These are phyloP conservation scores for Colletotrichum camelliae DNA, from an alignment of 2,329 filamentous ascomycete genomes.

Conservation along the genomic window DNA sequence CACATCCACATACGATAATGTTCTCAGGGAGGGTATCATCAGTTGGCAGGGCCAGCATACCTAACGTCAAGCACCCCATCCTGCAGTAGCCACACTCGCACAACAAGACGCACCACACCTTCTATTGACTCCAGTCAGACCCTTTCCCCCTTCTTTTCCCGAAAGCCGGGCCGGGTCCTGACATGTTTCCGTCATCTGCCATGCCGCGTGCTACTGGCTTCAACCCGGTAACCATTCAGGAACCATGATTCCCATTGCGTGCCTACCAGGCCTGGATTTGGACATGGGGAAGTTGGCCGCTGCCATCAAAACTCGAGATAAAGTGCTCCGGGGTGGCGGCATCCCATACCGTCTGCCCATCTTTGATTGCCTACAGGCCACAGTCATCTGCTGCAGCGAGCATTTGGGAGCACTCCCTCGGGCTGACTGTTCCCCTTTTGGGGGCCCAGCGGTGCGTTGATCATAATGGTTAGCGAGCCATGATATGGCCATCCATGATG, in stretches of 20 bases:
- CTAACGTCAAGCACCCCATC: not conserved
- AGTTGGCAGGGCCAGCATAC: not conserved
- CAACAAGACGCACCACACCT: constrained; percentile 4
- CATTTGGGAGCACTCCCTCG: not conserved
- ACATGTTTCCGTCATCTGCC: not conserved
- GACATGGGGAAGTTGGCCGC: not conserved
- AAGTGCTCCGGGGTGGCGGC: not conserved
- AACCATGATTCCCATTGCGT: not conserved
- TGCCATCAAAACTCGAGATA: not conserved
- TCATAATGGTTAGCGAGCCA: constrained; percentile 14
- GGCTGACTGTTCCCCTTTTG: not conserved
- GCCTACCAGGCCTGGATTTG: not conserved
- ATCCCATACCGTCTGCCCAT: constrained; percentile 13
- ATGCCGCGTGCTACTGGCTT: not conserved
- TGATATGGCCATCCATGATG: constrained; percentile 19
- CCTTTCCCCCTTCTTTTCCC: not conserved
- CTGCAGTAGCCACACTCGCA: constrained; percentile 4
- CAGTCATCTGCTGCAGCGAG: not conserved
- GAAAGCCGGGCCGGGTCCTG: not conserved
- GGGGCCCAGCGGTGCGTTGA: not conserved
- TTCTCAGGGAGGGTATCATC: not conserved
- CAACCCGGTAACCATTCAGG: not conserved
- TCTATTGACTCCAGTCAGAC: not conserved
- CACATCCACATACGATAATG: not conserved
- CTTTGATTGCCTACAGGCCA: constrained; percentile 12